Evolutionary conservation across 1,139 yeast genomes (phyloP), one percentile per base, ranked within the genome.

Genomic region (Candida pseudoviswanathii): DNA sequence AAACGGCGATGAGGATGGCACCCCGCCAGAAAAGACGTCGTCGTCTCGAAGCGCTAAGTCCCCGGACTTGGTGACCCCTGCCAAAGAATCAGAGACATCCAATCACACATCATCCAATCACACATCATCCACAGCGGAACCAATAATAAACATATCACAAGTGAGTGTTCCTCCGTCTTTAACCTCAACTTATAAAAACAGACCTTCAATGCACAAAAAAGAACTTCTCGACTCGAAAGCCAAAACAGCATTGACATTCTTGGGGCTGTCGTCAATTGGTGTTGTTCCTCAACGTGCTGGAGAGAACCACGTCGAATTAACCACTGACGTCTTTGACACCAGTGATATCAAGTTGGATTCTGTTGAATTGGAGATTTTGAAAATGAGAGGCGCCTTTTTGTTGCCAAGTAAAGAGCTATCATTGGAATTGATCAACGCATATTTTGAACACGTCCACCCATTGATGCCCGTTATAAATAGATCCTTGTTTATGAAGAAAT

Each of bases 401-500:
- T 65, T 88, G 39, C 96, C 96, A 0, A 79, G 83, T 27, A 71
- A 77, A 42, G 83, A 79, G 41, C 71, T 86, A 16, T 79, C 89
- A 49, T 81, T 81, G 57, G 87, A 82, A 56, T 73, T 85, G 54
- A 78, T 89, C 41, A 76, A 82, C 45, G 72, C 81, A 41, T 89
- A 78, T 65, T 89, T 89, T 59, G 82, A 80, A 48, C 80, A 80
- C 53, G 82, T 86, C 44, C 89, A 86, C 55, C 91, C 91, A 0
- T 63, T 81, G 41, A 80, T 85, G 68, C 96, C 96, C 2, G 80
- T 87, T n/a, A 71, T 89, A 48, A 83, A 87, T 66, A 71, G 85
- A 44, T 72, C 82, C 0, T 77, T 77, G 59, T 89, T 89, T 61
- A 79, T 85, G 84, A 64, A 73, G 45, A 73, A 72, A 58, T 73